A percentile compares a stretch with the other conserved stretches of the same genome.
phyloP scores from a whole-genome alignment of 805 yeast genomes.

The Sugiyamaella boreocaroliniensis region DNA sequence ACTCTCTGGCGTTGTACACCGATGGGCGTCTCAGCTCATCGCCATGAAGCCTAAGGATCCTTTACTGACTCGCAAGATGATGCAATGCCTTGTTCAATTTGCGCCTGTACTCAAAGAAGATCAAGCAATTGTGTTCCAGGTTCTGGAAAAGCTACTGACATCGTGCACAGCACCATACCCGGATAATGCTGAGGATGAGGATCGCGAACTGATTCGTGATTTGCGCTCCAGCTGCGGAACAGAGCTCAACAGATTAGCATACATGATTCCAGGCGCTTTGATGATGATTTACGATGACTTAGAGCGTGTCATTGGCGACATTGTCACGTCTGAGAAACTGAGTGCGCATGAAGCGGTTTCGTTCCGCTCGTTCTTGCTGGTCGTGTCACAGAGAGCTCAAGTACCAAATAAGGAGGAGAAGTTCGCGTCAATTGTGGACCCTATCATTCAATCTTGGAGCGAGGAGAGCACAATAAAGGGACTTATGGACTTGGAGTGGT shows the following conservation, averaged over 20 bases:
- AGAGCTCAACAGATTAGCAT: conserved; percentile 87
- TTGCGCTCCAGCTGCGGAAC: conserved; percentile 89
- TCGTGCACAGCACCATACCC: conserved; percentile 83
- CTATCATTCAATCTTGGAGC: conserved; percentile 88
- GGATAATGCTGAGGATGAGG: conserved; percentile 46
- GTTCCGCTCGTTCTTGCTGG: conserved; percentile 83
- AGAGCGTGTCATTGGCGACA: conserved; percentile 69
- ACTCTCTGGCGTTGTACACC: conserved; percentile 61
- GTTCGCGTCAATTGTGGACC: conserved; percentile 85
- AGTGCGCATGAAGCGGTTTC: conserved; percentile 91
- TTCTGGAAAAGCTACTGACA: conserved; percentile 77
- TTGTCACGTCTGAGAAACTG: conserved; percentile 61
- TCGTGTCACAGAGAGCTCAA: conserved; percentile 75
- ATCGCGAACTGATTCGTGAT: conserved; percentile 74
- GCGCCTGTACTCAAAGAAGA: conserved; percentile 81
- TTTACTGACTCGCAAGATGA: conserved; percentile 69
- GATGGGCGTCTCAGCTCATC: conserved; percentile 47
- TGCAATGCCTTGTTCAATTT: conserved; percentile 89
- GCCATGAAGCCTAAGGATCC: conserved; percentile 76
- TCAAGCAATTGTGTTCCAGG: conserved; percentile 59
- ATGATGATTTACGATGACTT: conserved; percentile 74
- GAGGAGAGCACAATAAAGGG: conserved; percentile 89
- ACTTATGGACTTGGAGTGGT: conserved; percentile 86
- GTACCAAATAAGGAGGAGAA: conserved; percentile 66
- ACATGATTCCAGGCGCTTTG: conserved; percentile 87